Percentiles rank a stretch among this genome's conserved stretches.
Conservation (phyloP, 2,329 filamentous ascomycete genomes). For the Lachnellula subtilissima region DNA sequence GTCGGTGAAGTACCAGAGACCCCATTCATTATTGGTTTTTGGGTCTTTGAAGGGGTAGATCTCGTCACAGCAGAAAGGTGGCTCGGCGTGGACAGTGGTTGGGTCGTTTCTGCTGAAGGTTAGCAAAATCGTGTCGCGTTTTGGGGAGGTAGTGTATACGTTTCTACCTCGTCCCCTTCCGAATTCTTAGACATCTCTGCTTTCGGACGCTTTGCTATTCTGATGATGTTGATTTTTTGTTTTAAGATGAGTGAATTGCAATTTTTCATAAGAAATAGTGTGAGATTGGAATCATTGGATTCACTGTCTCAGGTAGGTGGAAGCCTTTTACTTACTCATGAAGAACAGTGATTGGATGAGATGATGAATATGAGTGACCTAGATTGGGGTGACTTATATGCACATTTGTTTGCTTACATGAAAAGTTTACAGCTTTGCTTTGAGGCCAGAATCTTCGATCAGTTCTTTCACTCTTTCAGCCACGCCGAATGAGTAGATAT, state of each 20-base stretch:
- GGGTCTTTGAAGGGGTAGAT: neutral
- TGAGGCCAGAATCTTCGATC: slow-evolving; percentile 3
- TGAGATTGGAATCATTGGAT: neutral
- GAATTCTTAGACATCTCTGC: neutral
- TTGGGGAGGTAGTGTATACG: neutral
- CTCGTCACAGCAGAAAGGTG: neutral
- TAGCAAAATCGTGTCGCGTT: neutral
- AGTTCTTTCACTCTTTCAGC: slow-evolving; percentile 19
- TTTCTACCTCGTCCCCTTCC: neutral
- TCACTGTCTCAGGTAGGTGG: neutral
- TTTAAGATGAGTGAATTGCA: neutral
- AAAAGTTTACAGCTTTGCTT: slow-evolving; percentile 9
- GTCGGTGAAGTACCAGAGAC: neutral
- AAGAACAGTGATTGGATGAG: neutral
- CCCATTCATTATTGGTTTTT: neutral
- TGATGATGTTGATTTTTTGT: neutral
- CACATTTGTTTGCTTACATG: neutral
- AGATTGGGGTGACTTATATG: neutral
- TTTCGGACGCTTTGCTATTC: neutral
- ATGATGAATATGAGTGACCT: neutral
- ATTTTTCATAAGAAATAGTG: neutral
- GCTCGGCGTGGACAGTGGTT: neutral
- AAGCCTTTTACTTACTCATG: neutral
- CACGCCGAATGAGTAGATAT: slow-evolving; percentile 28
- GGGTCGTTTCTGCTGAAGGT: neutral